Evolutionary conservation across 345 rosid species (phyloP).

Genomic region (Psidium guajava): DNA sequence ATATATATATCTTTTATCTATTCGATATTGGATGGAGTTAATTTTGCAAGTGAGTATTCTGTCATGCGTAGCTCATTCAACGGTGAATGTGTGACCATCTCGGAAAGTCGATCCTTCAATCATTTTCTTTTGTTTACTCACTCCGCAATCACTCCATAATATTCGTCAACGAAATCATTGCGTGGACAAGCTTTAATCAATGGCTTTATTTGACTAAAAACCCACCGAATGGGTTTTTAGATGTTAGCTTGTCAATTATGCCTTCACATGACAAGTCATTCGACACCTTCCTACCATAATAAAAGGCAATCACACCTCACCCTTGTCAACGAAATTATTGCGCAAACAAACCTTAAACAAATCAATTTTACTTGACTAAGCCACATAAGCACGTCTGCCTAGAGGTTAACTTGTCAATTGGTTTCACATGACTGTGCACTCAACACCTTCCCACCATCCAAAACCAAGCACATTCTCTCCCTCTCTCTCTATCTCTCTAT

Average conservation of each 20-base stretch:
- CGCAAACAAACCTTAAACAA: background rate
- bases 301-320: background rate
- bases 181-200: background rate
- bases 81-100: background rate
- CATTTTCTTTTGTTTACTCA: background rate
- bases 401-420: background rate
- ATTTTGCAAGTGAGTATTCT: background rate
- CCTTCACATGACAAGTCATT: background rate
- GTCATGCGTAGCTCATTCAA: background rate
- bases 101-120: background rate
- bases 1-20: background rate
- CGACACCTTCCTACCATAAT: slow-evolving; percentile 1
- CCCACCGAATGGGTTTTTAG: background rate
- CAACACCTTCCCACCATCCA: background rate
- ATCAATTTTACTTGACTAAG: background rate
- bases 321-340: background rate
- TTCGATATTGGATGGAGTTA: background rate
- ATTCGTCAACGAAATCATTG: background rate
- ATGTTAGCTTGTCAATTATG: background rate
- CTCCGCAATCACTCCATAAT: background rate
- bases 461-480: background rate
- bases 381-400: background rate
- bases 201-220: background rate
- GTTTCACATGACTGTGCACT: background rate
- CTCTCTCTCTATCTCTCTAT: background rate